Evolutionary conservation across 2,329 filamentous ascomycete genomes (phyloP).

Genomic region (Pseudogymnoascus destructans): DNA sequence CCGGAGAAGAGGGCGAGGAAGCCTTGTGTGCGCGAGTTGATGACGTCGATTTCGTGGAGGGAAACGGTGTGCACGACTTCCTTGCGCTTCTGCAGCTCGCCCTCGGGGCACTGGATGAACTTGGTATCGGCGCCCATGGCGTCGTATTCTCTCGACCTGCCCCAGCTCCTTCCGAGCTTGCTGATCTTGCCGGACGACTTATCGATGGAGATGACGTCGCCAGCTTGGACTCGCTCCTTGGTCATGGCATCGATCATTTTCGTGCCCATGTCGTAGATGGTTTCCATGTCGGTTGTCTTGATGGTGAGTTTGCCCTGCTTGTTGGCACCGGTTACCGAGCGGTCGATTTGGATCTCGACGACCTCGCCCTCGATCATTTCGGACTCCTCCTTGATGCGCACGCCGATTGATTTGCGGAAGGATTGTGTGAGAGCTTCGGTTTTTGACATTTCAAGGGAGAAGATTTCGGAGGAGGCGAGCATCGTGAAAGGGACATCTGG

Average conservation of each 20-base stretch:
- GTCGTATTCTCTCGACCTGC: conserved; percentile 92
- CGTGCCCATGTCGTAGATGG: conserved; percentile 96
- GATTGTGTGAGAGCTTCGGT: conserved; percentile 95
- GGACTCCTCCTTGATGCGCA: conserved; percentile 96
- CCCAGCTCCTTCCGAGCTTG: conserved; percentile 89
- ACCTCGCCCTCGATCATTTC: conserved; percentile 99
- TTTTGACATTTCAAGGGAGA: conserved; percentile 98
- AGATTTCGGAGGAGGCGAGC: conserved; percentile 91
- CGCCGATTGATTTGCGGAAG: conserved; percentile 97
- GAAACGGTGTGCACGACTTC: conserved; percentile 96
- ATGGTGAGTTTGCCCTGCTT: conserved; percentile 99
- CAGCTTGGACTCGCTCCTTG: conserved; percentile 97
- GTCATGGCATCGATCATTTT: conserved; percentile 99
- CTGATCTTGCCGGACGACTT: conserved; percentile 97
- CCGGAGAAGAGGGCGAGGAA: conserved; percentile 96
- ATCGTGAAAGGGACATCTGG: conserved; percentile 93
- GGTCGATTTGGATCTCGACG: conserved; percentile 95
- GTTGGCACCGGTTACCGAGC: conserved; percentile 88
- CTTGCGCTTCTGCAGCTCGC: conserved; percentile 91
- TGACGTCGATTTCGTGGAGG: conserved; percentile 96
- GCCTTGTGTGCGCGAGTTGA: conserved; percentile 97
- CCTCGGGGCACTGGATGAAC: conserved; percentile 94
- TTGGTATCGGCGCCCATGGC: conserved; percentile 98
- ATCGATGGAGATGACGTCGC: conserved; percentile 96
- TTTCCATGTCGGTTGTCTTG: conserved; percentile 99